phyloP scores from a whole-genome alignment of 1,139 yeast genomes.

The Scheffersomyces lignicola region DNA sequence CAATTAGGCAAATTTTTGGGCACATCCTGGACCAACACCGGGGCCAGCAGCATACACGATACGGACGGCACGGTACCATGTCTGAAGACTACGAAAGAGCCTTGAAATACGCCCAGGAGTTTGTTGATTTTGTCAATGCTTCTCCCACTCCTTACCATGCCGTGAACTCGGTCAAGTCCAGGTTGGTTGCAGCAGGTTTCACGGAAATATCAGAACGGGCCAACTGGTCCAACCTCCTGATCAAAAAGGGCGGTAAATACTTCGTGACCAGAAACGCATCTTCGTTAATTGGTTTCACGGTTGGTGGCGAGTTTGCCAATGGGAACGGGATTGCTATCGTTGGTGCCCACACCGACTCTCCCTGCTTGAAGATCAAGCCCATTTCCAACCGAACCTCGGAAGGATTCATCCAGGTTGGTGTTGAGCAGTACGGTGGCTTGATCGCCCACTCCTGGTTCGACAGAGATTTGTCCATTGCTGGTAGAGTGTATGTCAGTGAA shows the following conservation, averaged over 20 bases:
- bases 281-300: slow-evolving; percentile 82
- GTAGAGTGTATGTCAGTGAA: slow-evolving; percentile 68
- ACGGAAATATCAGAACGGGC: slow-evolving; percentile 70
- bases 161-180: slow-evolving; percentile 60
- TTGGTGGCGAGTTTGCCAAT: slow-evolving; percentile 72
- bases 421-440: slow-evolving; percentile 94
- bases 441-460: slow-evolving; percentile 94
- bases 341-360: slow-evolving; percentile 96
- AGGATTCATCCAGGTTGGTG: slow-evolving; percentile 88
- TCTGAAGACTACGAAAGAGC: slow-evolving; percentile 9
- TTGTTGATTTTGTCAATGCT: slow-evolving; percentile 74
- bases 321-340: slow-evolving; percentile 86
- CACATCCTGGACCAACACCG: slow-evolving; percentile 39
- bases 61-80: too few species aligned
- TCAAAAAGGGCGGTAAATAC: slow-evolving; percentile 64
- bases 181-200: slow-evolving; percentile 64
- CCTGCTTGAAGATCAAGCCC: slow-evolving; percentile 93
- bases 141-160: slow-evolving; percentile 98
- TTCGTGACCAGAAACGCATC: slow-evolving; percentile 85
- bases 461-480: slow-evolving; percentile 88
- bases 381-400: slow-evolving; percentile 68
- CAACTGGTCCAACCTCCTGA: slow-evolving; percentile 51
- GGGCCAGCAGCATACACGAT: slow-evolving; percentile 24
- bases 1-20: too few species aligned
- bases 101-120: slow-evolving; percentile 50